Conservation (phyloP, 2,329 filamentous ascomycete species). For the Samsoniella hepiali region DNA sequence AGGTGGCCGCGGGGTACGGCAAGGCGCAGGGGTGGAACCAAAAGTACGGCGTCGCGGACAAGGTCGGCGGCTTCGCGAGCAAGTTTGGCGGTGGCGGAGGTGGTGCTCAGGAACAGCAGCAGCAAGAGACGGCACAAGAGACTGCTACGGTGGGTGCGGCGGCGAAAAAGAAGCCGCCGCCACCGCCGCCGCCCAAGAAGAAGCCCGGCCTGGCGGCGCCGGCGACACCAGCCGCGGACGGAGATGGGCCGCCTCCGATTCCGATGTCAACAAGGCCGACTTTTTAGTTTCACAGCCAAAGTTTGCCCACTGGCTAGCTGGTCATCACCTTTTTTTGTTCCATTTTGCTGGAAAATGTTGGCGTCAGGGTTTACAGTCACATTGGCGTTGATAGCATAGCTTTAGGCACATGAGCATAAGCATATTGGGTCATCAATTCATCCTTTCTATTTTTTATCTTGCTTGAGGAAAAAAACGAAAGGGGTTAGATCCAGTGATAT, state of each 20-base stretch:
- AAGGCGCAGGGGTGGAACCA: conserved; percentile 57
- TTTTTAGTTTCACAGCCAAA: conserved; percentile 32
- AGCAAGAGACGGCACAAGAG: neutral
- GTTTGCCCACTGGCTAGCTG: neutral
- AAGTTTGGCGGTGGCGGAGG: conserved; percentile 18
- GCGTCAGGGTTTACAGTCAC: neutral
- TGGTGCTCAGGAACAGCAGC: neutral
- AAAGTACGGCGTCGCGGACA: conserved; percentile 55
- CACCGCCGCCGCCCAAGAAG: conserved; percentile 51
- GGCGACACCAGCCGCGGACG: conserved; percentile 24
- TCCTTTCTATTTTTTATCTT: conserved; percentile 5
- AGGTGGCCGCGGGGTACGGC: conserved; percentile 58
- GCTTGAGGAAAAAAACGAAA: neutral
- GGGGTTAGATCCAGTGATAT: conserved; percentile 11
- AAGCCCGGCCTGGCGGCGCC: conserved; percentile 38
- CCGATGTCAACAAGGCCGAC: conserved; percentile 50
- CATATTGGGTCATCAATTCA: conserved; percentile 13
- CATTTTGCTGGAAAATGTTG: neutral
- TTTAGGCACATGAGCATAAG: neutral
- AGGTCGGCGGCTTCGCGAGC: conserved; percentile 30
- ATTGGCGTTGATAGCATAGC: neutral
- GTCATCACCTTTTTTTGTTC: too few relatives aligned
- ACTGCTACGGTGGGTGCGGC: neutral
- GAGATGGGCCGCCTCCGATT: conserved; percentile 47
- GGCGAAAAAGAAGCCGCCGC: conserved; percentile 48